Evolutionary conservation across 768 basidiomycete genomes (phyloP), one percentile per base, ranked within the genome.

Genomic region (Clitopilus hobsonii): DNA sequence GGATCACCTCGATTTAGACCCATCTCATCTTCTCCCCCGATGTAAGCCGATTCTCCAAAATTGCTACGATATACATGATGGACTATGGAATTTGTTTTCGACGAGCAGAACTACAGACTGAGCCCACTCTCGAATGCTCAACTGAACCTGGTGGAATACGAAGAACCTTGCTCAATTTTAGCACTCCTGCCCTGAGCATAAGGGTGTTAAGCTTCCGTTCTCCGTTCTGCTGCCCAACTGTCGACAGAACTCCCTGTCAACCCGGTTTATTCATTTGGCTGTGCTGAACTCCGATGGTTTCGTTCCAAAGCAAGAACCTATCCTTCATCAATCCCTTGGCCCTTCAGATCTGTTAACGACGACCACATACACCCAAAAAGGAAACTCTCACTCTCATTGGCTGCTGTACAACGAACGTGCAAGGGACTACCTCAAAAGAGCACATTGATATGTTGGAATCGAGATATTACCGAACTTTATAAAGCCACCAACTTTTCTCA

Each of bases 351-450:
- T n/a, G 18, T 18, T n/a, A 28, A 50, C 18, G 28, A 20, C 20
- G 49, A 38, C 29, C 27, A 30, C 54, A 49, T 32, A 52, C 23
- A 32, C 59, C 53, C 18, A 20, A 50, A 56, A 52, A 54, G 57
- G 57, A 45, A 61, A 48, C n/a, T 48, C 26, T 48, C 52, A 57
- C 47, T 53, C 24, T 64, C 61, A 70, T 71, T 72, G 68, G 71
- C 60, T 59, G 28, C 28, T 11, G 7, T 26, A 4, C n/a, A 38
- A 67, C 69, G 67, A 74, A 72, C 70, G 70, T 72, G 68, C 60
- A 38, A 62, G 57, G 59, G 55, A 41, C 53, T 32, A n/a, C 49
- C 28, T 41, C 32, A 28, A 20, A 25, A 5, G 26, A 11, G 52
- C 57, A 27, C 52, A 56, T 61, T 22, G 51, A 55, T 59, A 47